Base-by-base conservation (phyloP, 192 early-diverging fungal genomes). In the Linnemannia zychae region DNA sequence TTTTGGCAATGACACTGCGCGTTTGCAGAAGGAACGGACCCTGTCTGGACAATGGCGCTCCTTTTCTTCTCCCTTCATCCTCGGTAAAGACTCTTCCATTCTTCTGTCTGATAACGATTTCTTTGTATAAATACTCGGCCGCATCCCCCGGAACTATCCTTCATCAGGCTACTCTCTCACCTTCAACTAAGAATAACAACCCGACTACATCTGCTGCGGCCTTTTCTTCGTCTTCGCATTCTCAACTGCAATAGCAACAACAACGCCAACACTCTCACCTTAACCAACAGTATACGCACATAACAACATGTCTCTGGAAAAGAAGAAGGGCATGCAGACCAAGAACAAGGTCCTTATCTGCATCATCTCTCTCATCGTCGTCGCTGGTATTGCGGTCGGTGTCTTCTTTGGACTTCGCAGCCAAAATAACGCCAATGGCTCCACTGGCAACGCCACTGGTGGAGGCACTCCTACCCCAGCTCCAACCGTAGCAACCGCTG, bases 281-380 rank as follows among this genome's bases (percentile, higher is more conserved):
- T 9, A 44, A 31, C 28, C 57, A 5, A 49, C 48, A 49, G 16
- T 15, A 17, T 49, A 11, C 4, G 17, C 17, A 31, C 24, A 63
- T 63, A 63, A 31, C 57, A 63, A 63, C 57, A 85, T 85, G 83
- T 36, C 83, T 34, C 47, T 46, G 31, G 73, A 68, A 70, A 63
- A 44, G 6, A 85, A 79, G 63, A 85, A 79, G 70, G 74, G 74
- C 4, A 85, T 85, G 83, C 83, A 85, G 69, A 77, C 83, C 74
- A 85, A 85, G 83, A 85, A 85, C 70, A 85, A 85, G 74, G 48
- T 85, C 83, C 72, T 85, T 70, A 85, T 85, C 40, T 74, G 74
- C 16, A 74, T 40, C 48, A 48, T 79, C 49, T 79, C 83, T 24
- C 40, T 71, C 18, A 33, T 76, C 24, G 70, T 85, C 36, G 37